phyloP scores from a whole-genome alignment of 2,329 filamentous ascomycete genomes.

The Colletotrichum simmondsii region DNA sequence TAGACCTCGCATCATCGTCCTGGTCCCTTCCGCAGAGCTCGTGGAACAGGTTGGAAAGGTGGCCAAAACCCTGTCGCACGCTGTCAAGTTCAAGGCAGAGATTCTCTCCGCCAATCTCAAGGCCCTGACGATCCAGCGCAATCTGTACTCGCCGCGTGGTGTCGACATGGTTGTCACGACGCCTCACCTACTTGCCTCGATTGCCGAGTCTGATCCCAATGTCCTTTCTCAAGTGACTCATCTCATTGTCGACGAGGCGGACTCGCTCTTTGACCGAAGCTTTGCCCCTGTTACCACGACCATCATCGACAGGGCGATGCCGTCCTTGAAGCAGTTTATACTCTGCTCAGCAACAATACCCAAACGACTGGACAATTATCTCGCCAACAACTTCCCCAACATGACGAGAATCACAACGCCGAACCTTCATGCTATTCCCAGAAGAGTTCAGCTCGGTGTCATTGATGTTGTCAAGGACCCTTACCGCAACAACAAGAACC shows the following conservation, averaged over 20 bases:
- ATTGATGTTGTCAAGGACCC: slow-evolving; percentile 93
- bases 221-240: slow-evolving; percentile 92
- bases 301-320: slow-evolving; percentile 83
- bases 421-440: slow-evolving; percentile 94
- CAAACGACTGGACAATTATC: slow-evolving; percentile 84
- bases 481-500: slow-evolving; percentile 90
- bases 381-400: slow-evolving; percentile 84
- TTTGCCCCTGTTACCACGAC: slow-evolving; percentile 86
- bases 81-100: slow-evolving; percentile 86
- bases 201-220: slow-evolving; percentile 90
- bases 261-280: slow-evolving; percentile 93
- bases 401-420: slow-evolving; percentile 91
- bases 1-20: slow-evolving; percentile 83
- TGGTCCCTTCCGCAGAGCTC: slow-evolving; percentile 93
- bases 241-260: slow-evolving; percentile 93
- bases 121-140: slow-evolving; percentile 83
- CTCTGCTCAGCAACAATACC: slow-evolving; percentile 98
- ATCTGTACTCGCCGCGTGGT: slow-evolving; percentile 82
- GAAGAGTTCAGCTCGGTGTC: slow-evolving; percentile 92
- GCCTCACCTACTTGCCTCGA: slow-evolving; percentile 88
- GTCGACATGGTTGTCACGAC: slow-evolving; percentile 90
- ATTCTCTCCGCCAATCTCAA: slow-evolving; percentile 83
- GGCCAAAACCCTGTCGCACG: slow-evolving; percentile 85
- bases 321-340: slow-evolving; percentile 86
- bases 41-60: slow-evolving; percentile 87